Evolutionary conservation across 73 alveolate genomes (phyloP).

Genomic region (Tetrahymena malaccensis): DNA sequence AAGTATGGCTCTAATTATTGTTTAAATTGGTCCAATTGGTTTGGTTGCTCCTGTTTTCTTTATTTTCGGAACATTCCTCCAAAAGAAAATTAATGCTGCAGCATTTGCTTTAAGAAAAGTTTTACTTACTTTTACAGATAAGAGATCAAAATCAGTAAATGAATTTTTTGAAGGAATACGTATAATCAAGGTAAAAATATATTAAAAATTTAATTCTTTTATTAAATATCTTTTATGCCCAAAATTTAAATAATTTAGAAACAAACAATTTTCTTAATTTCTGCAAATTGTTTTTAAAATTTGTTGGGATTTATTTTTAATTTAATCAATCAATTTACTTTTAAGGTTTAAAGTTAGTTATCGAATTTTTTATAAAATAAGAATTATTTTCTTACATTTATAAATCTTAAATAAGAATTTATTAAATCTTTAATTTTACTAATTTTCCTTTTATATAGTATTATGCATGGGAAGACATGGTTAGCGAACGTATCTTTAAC

Average conservation of each 20-base stretch:
- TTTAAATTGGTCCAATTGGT: background rate
- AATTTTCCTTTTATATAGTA: background rate
- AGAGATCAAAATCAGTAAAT: slow-evolving; percentile 64
- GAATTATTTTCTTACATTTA: no score
- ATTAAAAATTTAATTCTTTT: background rate
- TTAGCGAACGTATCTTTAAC: slow-evolving; percentile 48
- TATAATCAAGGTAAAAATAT: slow-evolving; percentile 53
- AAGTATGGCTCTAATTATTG: background rate
- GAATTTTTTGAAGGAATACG: slow-evolving; percentile 73
- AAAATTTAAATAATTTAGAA: background rate
- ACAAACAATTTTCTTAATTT: background rate
- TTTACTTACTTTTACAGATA: slow-evolving; percentile 63
- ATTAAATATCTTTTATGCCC: background rate
- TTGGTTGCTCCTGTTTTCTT: slow-evolving; percentile 13
- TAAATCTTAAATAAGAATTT: no score
- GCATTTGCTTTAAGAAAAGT: slow-evolving; percentile 44
- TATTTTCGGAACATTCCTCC: background rate
- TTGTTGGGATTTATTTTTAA: no score
- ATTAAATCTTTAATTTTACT: background rate
- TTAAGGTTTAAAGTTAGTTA: no score
- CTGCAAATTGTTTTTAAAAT: no score
- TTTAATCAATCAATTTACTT: no score
- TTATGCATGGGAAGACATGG: slow-evolving; percentile 63
- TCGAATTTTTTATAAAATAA: background rate
- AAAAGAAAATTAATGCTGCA: background rate